Conservation (phyloP, 1,284 basidiomycete species). For the Marasmius fiardii region DNA sequence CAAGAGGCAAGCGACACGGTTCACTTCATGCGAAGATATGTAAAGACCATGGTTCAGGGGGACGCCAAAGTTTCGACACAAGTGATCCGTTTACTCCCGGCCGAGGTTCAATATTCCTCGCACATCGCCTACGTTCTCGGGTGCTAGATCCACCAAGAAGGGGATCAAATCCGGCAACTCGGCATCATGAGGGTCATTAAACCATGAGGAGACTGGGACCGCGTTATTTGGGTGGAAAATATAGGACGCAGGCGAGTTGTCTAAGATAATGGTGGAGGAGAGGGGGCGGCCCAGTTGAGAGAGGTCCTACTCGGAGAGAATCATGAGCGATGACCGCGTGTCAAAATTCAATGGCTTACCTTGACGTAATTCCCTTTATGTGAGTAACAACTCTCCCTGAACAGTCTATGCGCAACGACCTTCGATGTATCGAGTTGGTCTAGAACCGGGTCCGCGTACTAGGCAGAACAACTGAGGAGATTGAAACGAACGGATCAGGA, state of each 20-base stretch:
- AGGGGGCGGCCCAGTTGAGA: slow-evolving; percentile 95
- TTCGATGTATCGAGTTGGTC: slow-evolving; percentile 94
- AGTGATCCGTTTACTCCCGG: not conserved
- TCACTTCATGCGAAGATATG: too few species aligned
- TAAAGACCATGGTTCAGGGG: too few species aligned
- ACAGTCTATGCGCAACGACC: slow-evolving; percentile 93
- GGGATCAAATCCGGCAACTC: slow-evolving; percentile 93
- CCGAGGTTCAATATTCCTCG: slow-evolving; percentile 77
- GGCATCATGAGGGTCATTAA: slow-evolving; percentile 97
- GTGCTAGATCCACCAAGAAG: slow-evolving; percentile 86
- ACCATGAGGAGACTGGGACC: slow-evolving; percentile 98
- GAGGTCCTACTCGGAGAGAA: slow-evolving; percentile 64
- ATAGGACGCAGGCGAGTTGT: slow-evolving; percentile 98
- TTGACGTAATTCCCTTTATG: slow-evolving; percentile 99
- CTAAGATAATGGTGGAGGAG: slow-evolving; percentile 93
- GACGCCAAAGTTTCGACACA: too few species aligned
- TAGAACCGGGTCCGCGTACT: slow-evolving; percentile 98
- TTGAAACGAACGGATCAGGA: slow-evolving; percentile 10
- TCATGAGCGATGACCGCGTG: slow-evolving; percentile 1
- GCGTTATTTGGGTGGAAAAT: slow-evolving; percentile 99
- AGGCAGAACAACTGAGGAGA: slow-evolving; percentile 14
- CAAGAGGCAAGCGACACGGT: too few species aligned
- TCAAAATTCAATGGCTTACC: slow-evolving; percentile 37
- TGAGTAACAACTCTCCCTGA: slow-evolving; percentile 98
- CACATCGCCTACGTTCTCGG: slow-evolving; percentile 74